Conservation (phyloP, 2,329 filamentous ascomycete species). For the Ophiostoma novo-ulmi region DNA sequence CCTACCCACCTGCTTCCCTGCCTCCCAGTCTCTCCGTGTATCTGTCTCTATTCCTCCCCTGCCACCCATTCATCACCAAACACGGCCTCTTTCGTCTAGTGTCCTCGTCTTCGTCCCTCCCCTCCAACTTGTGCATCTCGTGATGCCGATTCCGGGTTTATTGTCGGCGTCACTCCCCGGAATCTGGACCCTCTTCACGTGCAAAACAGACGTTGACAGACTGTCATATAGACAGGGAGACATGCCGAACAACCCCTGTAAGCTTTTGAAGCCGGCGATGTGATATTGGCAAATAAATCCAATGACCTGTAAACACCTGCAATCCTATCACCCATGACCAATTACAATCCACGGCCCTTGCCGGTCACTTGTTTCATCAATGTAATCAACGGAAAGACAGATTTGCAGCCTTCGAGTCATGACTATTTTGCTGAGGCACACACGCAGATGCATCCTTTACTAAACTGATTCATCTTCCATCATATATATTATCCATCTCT, state of each 20-base stretch:
- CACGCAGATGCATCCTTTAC: background rate
- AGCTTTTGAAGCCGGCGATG: background rate
- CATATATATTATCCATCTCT: background rate
- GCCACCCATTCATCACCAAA: background rate
- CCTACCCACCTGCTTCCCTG: background rate
- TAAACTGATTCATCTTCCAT: background rate
- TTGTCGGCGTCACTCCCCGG: conserved; percentile 4
- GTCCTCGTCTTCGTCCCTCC: background rate
- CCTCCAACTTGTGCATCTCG: background rate
- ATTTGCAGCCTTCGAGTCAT: background rate
- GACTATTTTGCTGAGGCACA: background rate
- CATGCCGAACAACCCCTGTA: background rate
- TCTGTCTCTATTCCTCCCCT: background rate
- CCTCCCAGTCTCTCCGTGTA: background rate
- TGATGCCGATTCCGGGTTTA: conserved; percentile 8
- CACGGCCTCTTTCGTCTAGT: conserved; percentile 3
- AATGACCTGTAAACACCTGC: background rate
- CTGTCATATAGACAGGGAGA: background rate
- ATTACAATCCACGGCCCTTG: background rate
- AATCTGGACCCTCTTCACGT: background rate
- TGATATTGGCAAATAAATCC: background rate
- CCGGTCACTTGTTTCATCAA: background rate
- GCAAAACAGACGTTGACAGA: background rate
- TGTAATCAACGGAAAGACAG: background rate
- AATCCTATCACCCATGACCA: background rate